Base-by-base conservation (phyloP, 2,329 filamentous ascomycete species). In the Xylaria sp. region DNA sequence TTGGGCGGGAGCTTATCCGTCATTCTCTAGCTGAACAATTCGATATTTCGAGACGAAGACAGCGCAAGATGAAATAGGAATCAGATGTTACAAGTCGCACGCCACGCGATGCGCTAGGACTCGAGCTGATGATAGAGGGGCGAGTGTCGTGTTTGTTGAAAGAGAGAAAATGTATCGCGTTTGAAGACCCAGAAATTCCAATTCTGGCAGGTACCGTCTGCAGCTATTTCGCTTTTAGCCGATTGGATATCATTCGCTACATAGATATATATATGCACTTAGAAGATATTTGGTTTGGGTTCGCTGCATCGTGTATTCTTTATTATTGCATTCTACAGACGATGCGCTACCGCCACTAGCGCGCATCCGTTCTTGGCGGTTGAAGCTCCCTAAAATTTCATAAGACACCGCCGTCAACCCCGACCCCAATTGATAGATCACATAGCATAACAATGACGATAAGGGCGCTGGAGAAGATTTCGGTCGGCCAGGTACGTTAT, bases 1-100 rank as follows among this genome's bases (percentile, higher is more conserved):
- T 97, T 95, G 64, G 92, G 93, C 66, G 96, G 95, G 23, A 99
- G 91, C 82, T 97, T 96, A 86, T 97, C 95, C 59, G 96, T 98
- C 96, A 98, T 99, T 70, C 75, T 84, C 75, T 63, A 70, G 59
- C 56, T 23, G 32, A 15, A 48, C n/a, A 53, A 48, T 48, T 48
- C 13, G 48, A 64, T 60, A 7, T 50, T 23, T 41, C 4, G 10
- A 36, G 46, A 39, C 65, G 46, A 52, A 62, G 65, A 61, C 23
- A 53, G n/a, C 15, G 25, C 15, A 41, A 60, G 55, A 63, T 12
- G 39, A 30, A 32, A 34, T 53, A 25, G 6, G 43, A 9, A 30
- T 58, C 28, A n/a, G 56, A 66, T 65, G 59, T 59, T 60, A 66
- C 18, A 18, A 61, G 30, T 70, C 56, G 67, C 61, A 70, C 60